Evolutionary conservation across 139 green algal genomes (phyloP), one percentile per base, ranked within the genome.

Genomic region (Penium margaritaceum): DNA sequence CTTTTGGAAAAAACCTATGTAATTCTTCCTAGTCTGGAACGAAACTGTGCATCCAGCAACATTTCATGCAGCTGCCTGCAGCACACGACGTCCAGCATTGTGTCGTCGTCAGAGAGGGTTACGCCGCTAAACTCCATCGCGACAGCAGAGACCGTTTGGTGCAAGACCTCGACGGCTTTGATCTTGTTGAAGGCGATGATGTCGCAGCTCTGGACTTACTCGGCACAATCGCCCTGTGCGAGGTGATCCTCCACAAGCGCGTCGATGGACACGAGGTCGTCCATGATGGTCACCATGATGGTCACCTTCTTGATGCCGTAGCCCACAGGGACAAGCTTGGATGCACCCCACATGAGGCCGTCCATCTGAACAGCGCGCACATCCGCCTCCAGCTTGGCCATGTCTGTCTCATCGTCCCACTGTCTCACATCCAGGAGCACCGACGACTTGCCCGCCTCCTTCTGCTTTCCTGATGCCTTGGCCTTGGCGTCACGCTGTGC

Each of bases 281-380:
- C 85, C 72, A 87, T 82, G 61, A 89, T 89, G 65, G 88, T 86
- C 43, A 80, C 70, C 27, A 87, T 89, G 74, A 89, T 89, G 63
- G 89, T 84, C 74, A 89, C 32, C 84, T 89, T 89, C 73, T 86
- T 89, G 71, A 89, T 89, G 37, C 85, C 85, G 53, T 83, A 89
- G 36, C 84, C 85, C 37, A 89, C 69, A 14, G 85, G 73, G 41
- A 84, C 77, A 41, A 89, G 72, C 66, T 89, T 87, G 47, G 77
- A 81, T 87, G 74, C 53, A 36, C 85, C 85, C 85, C 85, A 89
- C 32, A 87, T 70, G 9, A 89, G 84, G 32, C 85, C 85, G 54
- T 88, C 84, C 69, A 89, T 88, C 24, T 77, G 14, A 21, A 89
- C 74, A 24, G 63, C 37, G n/a, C 85, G 80, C 51, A 89, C 85